Conservation (phyloP, 352 stramenopile species). For the Pythium apleroticum region DNA sequence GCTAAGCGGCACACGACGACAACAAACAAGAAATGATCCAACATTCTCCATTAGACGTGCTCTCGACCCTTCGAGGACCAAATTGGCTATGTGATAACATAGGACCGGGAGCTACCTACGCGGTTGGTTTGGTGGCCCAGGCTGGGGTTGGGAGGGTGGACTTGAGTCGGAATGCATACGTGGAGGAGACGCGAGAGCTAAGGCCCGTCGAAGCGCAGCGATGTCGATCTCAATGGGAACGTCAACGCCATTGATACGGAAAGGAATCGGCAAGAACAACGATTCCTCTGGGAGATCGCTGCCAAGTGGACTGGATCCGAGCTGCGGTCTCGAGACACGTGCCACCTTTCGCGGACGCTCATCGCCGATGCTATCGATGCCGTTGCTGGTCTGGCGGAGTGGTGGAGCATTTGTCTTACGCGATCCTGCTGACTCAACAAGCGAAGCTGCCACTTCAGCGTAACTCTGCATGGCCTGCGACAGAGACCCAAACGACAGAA, state of each 20-base stretch:
- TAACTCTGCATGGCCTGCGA: conserved; percentile 23
- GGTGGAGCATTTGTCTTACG: not conserved
- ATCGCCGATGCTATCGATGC: conserved; percentile 25
- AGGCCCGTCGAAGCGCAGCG: conserved; percentile 47
- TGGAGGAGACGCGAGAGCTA: conserved; percentile 36
- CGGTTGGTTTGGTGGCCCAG: not conserved
- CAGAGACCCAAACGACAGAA: conserved; percentile 18
- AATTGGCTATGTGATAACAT: not conserved
- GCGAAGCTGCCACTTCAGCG: conserved; percentile 23
- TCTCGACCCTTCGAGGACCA: not conserved
- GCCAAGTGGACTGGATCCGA: not conserved
- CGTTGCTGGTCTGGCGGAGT: not conserved
- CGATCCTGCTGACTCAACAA: conserved; percentile 17
- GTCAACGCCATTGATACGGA: conserved; percentile 74
- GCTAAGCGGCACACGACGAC: too few relatives aligned
- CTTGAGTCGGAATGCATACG: conserved; percentile 26
- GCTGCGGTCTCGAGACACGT: conserved; percentile 26
- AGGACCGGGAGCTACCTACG: not conserved
- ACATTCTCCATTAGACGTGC: not conserved
- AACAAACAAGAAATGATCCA: not conserved
- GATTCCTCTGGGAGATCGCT: conserved; percentile 38
- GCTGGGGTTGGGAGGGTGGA: not conserved
- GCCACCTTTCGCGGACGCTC: conserved; percentile 52
- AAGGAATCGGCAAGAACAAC: conserved; percentile 60
- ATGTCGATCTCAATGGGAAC: conserved; percentile 73